Conservation (phyloP, 164 flowering plant species). For the Nymphaea colorata region DNA sequence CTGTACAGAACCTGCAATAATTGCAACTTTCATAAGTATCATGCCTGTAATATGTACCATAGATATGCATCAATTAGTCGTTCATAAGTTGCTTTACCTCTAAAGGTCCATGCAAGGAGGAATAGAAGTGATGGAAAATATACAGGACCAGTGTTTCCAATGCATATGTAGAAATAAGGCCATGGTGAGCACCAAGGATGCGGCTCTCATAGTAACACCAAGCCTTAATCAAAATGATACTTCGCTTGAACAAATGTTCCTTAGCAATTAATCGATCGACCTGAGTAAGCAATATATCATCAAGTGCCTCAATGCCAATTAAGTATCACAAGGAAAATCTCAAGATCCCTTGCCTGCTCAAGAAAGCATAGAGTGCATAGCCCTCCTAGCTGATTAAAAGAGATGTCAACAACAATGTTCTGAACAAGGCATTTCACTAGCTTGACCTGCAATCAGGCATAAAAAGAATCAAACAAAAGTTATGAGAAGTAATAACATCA, state of each 20-base stretch:
- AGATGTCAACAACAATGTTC: conserved; percentile 54
- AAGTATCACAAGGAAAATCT: background rate
- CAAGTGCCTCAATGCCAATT: background rate
- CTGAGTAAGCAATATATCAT: conserved; percentile 21
- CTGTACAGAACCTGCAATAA: conserved; percentile 55
- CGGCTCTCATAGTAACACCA: conserved; percentile 98
- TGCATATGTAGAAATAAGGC: conserved; percentile 87
- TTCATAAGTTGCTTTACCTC: conserved; percentile 34
- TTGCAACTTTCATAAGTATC: background rate
- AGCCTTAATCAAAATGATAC: conserved; percentile 80
- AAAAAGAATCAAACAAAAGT: background rate
- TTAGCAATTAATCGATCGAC: conserved; percentile 67
- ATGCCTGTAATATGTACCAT: background rate
- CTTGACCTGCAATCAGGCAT: conserved; percentile 47
- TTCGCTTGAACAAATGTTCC: conserved; percentile 78
- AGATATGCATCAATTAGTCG: background rate
- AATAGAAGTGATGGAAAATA: conserved; percentile 64
- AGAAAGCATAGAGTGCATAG: conserved; percentile 64
- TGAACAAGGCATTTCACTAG: conserved; percentile 68
- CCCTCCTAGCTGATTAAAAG: conserved; percentile 75
- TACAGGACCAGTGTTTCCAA: conserved; percentile 81
- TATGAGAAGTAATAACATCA: background rate
- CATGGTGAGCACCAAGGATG: conserved; percentile 91
- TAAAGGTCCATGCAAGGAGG: conserved; percentile 64
- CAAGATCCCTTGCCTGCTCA: conserved; percentile 36